Evolutionary conservation across 2,329 filamentous ascomycete genomes (phyloP), one percentile per base, ranked within the genome.

Genomic region (Metarhizium humberi): DNA sequence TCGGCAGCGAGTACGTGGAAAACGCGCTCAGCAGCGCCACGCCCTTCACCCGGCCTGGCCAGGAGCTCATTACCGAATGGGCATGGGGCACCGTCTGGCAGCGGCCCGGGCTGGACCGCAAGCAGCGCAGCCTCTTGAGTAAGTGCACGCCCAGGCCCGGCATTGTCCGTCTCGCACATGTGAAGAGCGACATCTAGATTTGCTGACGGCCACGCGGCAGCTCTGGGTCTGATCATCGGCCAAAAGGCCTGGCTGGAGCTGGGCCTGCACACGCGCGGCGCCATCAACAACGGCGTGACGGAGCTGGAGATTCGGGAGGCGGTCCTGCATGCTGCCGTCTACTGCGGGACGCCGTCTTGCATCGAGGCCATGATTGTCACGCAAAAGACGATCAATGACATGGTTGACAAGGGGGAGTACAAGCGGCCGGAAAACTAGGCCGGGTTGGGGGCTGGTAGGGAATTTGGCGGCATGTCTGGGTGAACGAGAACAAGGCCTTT

Each of bases 1-100:
- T 80, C 4, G 82, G 83, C 10, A 70, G 80, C 47, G 73, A 74
- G 52, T 82, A 85, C 60, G 82, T 86, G 57, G 74, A 84, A 62
- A 69, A 68, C 6, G 75, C 81, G 1, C 70, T 85, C 29, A 69
- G 69, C 7, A 78, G 77, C 54, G 77, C 76, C 1, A 74, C 75
- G 8, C 75, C 80, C 6, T 86, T 84, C 63, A 72, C 79, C 2
- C 71, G 73, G 46, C 76, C 82, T 1, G 78, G 79, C 59, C 82
- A 86, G 67, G 77, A 85, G 58, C 72, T 84, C 25, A 77, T 84
- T 2, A 85, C 82, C 0, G 81, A 85, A 49, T 62, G 60, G 54
- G 79, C 78, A 69, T 86, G 82, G 83, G 82, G 81, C 16, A 75
- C 75, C 55, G 75, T 80, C 20, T 86, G 83, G 83, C 78, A 78